These are phyloP conservation scores for Curvularia sp. DNA, from an alignment of 2,329 filamentous ascomycete species.

Conservation along the genomic window DNA sequence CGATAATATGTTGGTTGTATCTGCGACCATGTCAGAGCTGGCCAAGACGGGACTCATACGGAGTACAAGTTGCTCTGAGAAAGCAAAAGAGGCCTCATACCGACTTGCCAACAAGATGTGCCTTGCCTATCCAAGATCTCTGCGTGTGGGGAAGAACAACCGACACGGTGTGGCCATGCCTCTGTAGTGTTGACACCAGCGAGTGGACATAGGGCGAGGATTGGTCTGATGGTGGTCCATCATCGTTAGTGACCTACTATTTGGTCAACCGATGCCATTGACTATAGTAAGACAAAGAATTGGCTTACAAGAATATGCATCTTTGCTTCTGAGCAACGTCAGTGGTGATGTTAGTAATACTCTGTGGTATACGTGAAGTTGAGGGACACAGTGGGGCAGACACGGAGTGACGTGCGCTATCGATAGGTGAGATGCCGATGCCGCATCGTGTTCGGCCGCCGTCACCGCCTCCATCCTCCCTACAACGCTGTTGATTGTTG, in stretches of 20 bases:
- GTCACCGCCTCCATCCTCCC: conserved; percentile 16
- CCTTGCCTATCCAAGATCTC: conserved; percentile 98
- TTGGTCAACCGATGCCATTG: conserved; percentile 13
- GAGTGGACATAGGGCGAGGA: conserved; percentile 60
- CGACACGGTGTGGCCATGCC: conserved; percentile 83
- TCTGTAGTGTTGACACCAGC: conserved; percentile 54
- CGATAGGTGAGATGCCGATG: conserved; percentile 23
- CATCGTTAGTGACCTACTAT: conserved; percentile 58
- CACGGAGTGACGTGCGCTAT: conserved; percentile 33
- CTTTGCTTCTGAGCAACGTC: conserved; percentile 9
- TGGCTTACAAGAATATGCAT: conserved; percentile 51
- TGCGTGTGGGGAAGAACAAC: conserved; percentile 91
- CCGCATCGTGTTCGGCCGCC: conserved; percentile 10
- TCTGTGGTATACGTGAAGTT: conserved; percentile 14
- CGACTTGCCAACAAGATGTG: conserved; percentile 90
- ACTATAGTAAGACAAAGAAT: background rate
- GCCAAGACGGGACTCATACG: background rate
- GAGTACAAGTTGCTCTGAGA: background rate
- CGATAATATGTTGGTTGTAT: conserved; percentile 85
- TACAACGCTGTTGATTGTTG: background rate
- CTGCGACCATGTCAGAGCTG: conserved; percentile 9
- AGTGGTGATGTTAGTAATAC: conserved; percentile 10
- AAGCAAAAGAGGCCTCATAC: conserved; percentile 33
- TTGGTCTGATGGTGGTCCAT: conserved; percentile 59
- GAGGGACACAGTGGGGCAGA: conserved; percentile 26